A percentile compares a stretch with the other conserved stretches of the same genome.
Conservation (phyloP, 768 basidiomycete species). For the Phlegmacium glaucopus region DNA sequence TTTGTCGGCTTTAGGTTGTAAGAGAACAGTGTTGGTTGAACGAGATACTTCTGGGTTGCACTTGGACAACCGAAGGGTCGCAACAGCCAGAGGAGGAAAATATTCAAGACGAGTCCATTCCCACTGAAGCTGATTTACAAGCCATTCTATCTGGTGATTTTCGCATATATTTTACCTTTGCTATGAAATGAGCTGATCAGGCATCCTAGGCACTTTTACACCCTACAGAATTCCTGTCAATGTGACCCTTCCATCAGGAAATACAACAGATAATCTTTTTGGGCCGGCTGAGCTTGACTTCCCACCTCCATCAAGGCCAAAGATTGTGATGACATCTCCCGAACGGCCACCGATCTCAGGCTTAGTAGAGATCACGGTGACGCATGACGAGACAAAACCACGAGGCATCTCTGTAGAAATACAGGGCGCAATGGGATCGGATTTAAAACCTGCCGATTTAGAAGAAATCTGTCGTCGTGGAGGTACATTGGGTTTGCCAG, state of each 20-base stretch:
- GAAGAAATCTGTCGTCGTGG: constrained; percentile 75
- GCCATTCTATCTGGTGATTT: constrained; percentile 60
- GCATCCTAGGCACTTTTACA: constrained; percentile 41
- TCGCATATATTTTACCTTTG: neutral
- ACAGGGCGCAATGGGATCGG: constrained; percentile 54
- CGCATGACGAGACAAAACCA: constrained; percentile 53
- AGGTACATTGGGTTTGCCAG: constrained; percentile 65
- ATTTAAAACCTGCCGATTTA: constrained; percentile 49
- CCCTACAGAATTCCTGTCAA: constrained; percentile 74
- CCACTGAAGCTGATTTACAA: constrained; percentile 54
- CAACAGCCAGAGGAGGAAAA: constrained; percentile 21
- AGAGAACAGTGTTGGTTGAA: constrained; percentile 85
- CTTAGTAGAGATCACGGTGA: constrained; percentile 60
- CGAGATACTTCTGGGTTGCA: constrained; percentile 55
- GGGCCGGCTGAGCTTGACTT: constrained; percentile 36
- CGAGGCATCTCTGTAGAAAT: constrained; percentile 57
- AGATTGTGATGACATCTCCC: constrained; percentile 64
- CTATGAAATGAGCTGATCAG: neutral
- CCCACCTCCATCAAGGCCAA: constrained; percentile 40
- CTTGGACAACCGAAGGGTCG: constrained; percentile 59
- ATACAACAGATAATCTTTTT: constrained; percentile 39
- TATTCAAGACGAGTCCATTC: constrained; percentile 31
- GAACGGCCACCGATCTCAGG: constrained; percentile 63
- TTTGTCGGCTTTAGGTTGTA: constrained; percentile 48
- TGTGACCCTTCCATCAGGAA: constrained; percentile 51